Evolutionary conservation across 2,329 filamentous ascomycete species (phyloP).

Genomic region (Aspergillus pseudonomiae): DNA sequence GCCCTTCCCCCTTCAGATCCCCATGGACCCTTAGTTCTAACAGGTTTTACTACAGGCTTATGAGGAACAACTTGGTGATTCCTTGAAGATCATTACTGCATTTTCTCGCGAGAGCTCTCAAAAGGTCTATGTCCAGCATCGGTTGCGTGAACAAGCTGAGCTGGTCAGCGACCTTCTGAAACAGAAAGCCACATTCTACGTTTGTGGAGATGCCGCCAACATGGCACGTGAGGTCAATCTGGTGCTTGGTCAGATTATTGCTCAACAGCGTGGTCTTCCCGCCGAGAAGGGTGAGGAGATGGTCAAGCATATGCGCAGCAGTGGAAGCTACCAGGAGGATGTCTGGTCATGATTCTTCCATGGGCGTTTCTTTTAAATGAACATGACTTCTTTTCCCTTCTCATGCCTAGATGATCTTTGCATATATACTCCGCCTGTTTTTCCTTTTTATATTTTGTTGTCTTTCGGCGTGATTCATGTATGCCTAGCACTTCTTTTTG

Average conservation of each 20-base stretch:
- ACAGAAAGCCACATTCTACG: constrained; percentile 90
- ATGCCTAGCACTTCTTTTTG: constrained; percentile 20
- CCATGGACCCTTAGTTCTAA: constrained; percentile 21
- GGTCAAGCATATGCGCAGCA: constrained; percentile 93
- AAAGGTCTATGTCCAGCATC: constrained; percentile 97
- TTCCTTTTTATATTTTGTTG: constrained; percentile 16
- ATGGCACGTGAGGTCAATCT: constrained; percentile 94
- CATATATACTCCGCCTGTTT: constrained; percentile 29
- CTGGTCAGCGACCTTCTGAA: constrained; percentile 85
- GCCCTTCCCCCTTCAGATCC: not conserved
- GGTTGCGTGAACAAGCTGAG: constrained; percentile 78
- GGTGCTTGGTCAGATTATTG: constrained; percentile 82
- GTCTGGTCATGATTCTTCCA: constrained; percentile 61
- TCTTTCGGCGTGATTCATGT: constrained; percentile 26
- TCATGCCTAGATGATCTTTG: constrained; percentile 30
- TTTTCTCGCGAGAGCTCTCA: constrained; percentile 87
- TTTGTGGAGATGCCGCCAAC: constrained; percentile 95
- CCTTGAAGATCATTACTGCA: constrained; percentile 86
- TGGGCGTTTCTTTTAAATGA: constrained; percentile 19
- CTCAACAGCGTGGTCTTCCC: constrained; percentile 78
- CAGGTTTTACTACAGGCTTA: constrained; percentile 64
- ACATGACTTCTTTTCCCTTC: constrained; percentile 20
- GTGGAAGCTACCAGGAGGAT: constrained; percentile 92
- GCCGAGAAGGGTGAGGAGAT: constrained; percentile 92
- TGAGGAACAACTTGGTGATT: constrained; percentile 80